Evolutionary conservation across 352 stramenopile species (phyloP).

Genomic region (Elongisporangium undulatum): DNA sequence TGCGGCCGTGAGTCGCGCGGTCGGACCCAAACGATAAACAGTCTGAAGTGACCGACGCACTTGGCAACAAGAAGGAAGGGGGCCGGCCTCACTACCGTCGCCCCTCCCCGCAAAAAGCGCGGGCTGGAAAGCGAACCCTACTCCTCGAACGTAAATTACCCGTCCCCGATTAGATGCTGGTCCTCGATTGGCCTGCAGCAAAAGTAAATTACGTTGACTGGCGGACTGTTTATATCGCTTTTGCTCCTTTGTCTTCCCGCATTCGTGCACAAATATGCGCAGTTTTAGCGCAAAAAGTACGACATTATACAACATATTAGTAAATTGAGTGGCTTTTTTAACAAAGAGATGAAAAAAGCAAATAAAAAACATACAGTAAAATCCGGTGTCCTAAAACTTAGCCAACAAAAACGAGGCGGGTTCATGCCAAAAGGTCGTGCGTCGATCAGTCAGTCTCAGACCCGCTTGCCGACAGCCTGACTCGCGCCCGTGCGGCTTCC

Average conservation of each 20-base stretch:
- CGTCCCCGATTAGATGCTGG: background rate
- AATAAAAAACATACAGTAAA: background rate
- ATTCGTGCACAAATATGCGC: too few relatives aligned
- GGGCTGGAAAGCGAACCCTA: background rate
- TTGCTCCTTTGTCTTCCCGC: background rate
- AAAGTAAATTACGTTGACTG: background rate
- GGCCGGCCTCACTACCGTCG: too few relatives aligned
- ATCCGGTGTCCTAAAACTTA: background rate
- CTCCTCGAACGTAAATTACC: background rate
- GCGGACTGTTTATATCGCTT: background rate
- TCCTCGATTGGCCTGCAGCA: background rate
- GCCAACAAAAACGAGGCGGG: background rate
- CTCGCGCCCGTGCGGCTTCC: constrained; percentile 13
- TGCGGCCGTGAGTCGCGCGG: background rate
- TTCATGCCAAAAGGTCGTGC: background rate
- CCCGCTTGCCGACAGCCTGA: constrained; percentile 18
- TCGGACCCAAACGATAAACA: background rate
- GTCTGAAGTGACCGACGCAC: background rate
- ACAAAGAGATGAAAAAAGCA: background rate
- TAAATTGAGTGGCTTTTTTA: background rate
- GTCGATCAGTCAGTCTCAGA: constrained; percentile 11
- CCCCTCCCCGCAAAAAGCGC: background rate
- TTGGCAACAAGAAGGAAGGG: background rate
- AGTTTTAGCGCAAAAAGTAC: background rate
- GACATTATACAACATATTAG: background rate